phyloP scores from a whole-genome alignment of 2,329 filamentous ascomycete species.

The Penicillium crustosum region DNA sequence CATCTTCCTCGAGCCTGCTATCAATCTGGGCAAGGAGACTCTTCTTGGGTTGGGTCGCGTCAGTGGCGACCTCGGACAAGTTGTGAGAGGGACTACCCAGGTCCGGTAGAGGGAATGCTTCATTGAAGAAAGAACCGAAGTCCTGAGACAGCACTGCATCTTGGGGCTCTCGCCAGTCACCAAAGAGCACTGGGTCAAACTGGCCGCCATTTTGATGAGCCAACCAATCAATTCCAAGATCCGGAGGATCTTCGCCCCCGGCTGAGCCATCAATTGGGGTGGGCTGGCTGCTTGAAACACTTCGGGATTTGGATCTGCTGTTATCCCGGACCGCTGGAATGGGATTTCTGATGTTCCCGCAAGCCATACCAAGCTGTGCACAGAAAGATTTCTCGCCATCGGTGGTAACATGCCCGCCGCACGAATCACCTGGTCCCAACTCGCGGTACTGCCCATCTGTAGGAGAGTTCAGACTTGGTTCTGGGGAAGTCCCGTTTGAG shows the following conservation, averaged over 20 bases:
- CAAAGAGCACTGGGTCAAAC: constrained; percentile 90
- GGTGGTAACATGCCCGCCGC: constrained; percentile 29
- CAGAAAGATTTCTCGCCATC: constrained; percentile 49
- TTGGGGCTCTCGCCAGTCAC: constrained; percentile 87
- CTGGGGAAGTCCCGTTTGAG: constrained; percentile 53
- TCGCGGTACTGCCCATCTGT: constrained; percentile 40
- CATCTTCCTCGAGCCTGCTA: constrained; percentile 62
- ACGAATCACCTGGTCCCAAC: constrained; percentile 30
- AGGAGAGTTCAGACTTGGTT: constrained; percentile 46
- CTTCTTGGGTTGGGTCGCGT: constrained; percentile 53
- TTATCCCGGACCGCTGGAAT: constrained; percentile 39
- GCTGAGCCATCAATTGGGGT: constrained; percentile 6
- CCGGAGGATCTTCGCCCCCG: constrained; percentile 11
- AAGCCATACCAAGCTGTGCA: constrained; percentile 46
- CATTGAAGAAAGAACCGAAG: constrained; percentile 71
- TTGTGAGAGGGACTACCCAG: constrained; percentile 79
- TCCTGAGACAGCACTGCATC: constrained; percentile 71
- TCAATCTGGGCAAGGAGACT: constrained; percentile 79
- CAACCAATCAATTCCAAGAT: constrained; percentile 61
- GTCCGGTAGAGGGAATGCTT: constrained; percentile 74
- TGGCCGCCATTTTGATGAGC: constrained; percentile 77
- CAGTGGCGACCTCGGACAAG: constrained; percentile 37
- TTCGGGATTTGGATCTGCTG: constrained; percentile 28
- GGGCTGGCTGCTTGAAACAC: constrained; percentile 30
- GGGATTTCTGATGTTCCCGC: constrained; percentile 47